These are phyloP conservation scores for Gentiana straminea DNA, from an alignment of 257 asterid genomes.

Conservation along the genomic window DNA sequence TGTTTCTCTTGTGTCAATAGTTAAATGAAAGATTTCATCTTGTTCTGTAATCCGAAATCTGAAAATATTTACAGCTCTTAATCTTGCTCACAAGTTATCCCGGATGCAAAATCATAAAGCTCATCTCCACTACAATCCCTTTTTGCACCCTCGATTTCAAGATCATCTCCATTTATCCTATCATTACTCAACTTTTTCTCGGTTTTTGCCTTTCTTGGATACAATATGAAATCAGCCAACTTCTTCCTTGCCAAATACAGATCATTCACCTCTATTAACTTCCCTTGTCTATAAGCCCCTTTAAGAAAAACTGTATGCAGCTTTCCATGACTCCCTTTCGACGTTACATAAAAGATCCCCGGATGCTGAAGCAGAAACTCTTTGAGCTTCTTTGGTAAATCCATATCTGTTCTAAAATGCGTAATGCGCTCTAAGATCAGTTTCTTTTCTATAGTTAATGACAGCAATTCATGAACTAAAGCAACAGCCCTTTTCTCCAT, in stretches of 20 bases:
- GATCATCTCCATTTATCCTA: slow-evolving; percentile 29
- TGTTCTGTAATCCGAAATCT: slow-evolving; percentile 22
- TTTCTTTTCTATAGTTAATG: slow-evolving; percentile 66
- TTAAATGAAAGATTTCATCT: slow-evolving; percentile 11
- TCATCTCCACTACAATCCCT: slow-evolving; percentile 14
- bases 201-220: slow-evolving; percentile 55
- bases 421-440: slow-evolving; percentile 72
- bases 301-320: slow-evolving; percentile 79
- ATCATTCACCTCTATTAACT: slow-evolving; percentile 58
- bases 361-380: slow-evolving; percentile 82
- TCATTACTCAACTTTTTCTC: slow-evolving; percentile 37
- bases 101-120: slow-evolving; percentile 10
- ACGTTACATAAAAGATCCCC: slow-evolving; percentile 79
- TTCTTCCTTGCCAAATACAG: slow-evolving; percentile 77
- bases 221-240: slow-evolving; percentile 49
- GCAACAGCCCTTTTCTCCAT: slow-evolving; percentile 94
- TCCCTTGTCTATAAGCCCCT: slow-evolving; percentile 81
- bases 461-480: slow-evolving; percentile 57
- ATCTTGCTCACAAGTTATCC: slow-evolving; percentile 10
- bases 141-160: too few relatives aligned
- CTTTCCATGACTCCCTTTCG: slow-evolving; percentile 74
- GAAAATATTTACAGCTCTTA: slow-evolving; percentile 15
- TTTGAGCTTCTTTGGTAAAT: slow-evolving; percentile 79
- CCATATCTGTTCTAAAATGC: slow-evolving; percentile 63
- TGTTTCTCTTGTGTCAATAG: slow-evolving; percentile 1